Evolutionary conservation across 192 early-diverging fungal species (phyloP).

Genomic region (Jimgerdemannia lactiflua): DNA sequence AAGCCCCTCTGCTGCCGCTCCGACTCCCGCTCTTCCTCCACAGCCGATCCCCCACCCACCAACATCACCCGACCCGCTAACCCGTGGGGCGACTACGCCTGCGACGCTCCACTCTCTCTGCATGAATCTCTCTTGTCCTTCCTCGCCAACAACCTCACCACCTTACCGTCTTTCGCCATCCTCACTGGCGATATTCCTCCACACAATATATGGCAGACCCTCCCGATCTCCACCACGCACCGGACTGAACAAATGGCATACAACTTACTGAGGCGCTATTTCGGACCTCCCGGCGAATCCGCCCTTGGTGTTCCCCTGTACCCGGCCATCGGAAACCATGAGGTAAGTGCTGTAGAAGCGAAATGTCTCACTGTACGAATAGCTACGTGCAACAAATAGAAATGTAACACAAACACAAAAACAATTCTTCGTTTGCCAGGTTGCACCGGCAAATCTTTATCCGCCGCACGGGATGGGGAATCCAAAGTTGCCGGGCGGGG

Average conservation of each 20-base stretch:
- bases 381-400: no score
- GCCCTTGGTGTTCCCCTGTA: constrained; percentile 35
- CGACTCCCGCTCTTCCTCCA: constrained; percentile 33
- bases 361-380: no score
- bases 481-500: constrained; percentile 22
- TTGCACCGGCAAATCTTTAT: constrained; percentile 45
- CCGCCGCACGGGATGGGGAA: constrained; percentile 15
- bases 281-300: constrained; percentile 9
- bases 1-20: constrained; percentile 50
- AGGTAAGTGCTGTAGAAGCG: constrained; percentile 1
- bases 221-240: constrained; percentile 36
- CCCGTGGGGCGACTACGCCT: constrained; percentile 46
- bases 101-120: constrained; percentile 45
- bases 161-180: constrained; percentile 42
- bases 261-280: constrained; percentile 23
- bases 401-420: no score
- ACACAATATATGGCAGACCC: constrained; percentile 49
- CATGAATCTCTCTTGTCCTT: constrained; percentile 40
- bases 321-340: constrained; percentile 56
- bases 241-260: constrained; percentile 35
- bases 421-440: not conserved
- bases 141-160: constrained; percentile 34
- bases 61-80: constrained; percentile 19
- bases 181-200: constrained; percentile 57
- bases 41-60: constrained; percentile 12